Base-by-base conservation (phyloP, 2,329 filamentous ascomycete species). In the Sordariomycetes sp. region DNA sequence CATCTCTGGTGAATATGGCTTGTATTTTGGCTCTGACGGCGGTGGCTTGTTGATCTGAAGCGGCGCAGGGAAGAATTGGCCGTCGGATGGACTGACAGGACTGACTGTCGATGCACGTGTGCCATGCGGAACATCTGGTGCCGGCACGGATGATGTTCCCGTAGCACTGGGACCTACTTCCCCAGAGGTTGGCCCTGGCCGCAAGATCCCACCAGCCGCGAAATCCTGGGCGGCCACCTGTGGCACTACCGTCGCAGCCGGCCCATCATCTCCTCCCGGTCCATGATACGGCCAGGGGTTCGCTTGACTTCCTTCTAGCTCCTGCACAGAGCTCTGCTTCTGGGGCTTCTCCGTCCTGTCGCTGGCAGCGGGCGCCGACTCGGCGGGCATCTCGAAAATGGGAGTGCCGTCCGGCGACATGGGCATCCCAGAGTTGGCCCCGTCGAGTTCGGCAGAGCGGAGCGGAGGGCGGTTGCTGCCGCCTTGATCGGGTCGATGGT, bases 271-370 rank as follows among this genome's bases (percentile, higher is more conserved):
- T 6, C 19, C 34, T 17, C 21, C 9, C 12, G 50, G 45, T 4
- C 53, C 51, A 39, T 54, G 47, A 21, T 55, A 58, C 12, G 55
- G 44, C 54, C 55, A 58, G 8, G 54, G 53, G 26, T 55, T 51
- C 21, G 53, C 54, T 39, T 38, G 37, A n/a, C 28, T 27, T 15
- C n/a, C n/a, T n/a, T n/a, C n/a, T n/a, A n/a, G n/a, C n/a, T n/a
- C n/a, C n/a, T n/a, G n/a, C n/a, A 33, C 38, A 6, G 29, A 32
- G 27, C 40, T 39, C 17, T 23, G 40, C 35, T 21, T 27, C 26
- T 12, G 15, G 19, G 19, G 11, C 32, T n/a, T 8, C 27, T 11
- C 19, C 25, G 8, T 23, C 24, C 17, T 21, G n/a, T 30, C 20
- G 25, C 27, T 36, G 18, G 35, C 36, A 14, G 20, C 15, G 12